Evolutionary conservation across 2,329 filamentous ascomycete species (phyloP).

Genomic region (Tolypocladium pustulatum): DNA sequence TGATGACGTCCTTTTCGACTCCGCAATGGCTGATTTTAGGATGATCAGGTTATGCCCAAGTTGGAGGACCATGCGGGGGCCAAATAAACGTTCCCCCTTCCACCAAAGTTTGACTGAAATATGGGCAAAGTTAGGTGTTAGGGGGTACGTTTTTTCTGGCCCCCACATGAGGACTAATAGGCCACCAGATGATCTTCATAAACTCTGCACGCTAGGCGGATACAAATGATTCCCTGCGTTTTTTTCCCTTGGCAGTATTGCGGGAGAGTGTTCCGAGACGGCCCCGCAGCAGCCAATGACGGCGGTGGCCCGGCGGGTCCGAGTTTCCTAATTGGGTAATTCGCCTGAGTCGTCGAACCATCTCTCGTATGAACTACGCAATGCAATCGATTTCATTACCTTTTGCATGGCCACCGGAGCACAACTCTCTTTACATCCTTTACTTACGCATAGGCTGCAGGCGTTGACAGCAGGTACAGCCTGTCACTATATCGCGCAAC

Average conservation of each 20-base stretch:
- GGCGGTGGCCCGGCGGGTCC: neutral
- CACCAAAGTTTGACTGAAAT: too few relatives aligned
- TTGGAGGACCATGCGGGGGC: neutral
- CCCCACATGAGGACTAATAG: too few relatives aligned
- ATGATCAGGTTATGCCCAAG: neutral
- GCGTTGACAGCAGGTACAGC: neutral
- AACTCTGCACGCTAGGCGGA: neutral
- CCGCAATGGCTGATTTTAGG: neutral
- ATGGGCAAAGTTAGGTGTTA: too few relatives aligned
- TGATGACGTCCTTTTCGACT: neutral
- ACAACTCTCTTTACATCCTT: neutral
- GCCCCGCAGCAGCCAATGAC: neutral
- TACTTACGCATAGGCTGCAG: neutral
- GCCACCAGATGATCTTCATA: neutral
- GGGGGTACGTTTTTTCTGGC: too few relatives aligned
- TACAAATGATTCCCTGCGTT: neutral
- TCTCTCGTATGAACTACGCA: neutral
- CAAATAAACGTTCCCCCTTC: too few relatives aligned
- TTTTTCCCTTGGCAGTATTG: too few relatives aligned
- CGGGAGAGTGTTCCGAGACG: neutral
- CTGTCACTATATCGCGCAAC: too few relatives aligned
- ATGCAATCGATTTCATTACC: neutral
- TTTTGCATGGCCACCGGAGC: neutral
- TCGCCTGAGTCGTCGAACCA: neutral
- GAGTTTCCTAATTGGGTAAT: neutral